Evolutionary conservation across 2,329 filamentous ascomycete species (phyloP).

Genomic region (Alternaria arbusti): DNA sequence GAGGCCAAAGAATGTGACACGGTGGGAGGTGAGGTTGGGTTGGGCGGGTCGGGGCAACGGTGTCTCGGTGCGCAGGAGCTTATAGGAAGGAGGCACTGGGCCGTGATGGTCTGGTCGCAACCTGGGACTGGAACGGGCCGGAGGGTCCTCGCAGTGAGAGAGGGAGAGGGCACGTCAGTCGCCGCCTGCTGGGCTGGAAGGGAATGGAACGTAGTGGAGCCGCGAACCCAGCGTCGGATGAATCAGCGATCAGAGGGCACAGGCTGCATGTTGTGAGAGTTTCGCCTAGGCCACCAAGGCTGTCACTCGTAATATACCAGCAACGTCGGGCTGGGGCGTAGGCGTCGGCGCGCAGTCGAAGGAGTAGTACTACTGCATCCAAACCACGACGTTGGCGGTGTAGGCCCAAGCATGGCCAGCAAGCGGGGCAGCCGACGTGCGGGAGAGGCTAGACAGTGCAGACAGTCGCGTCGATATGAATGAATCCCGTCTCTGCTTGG

Average conservation of each 20-base stretch:
- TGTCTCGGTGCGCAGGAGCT: conserved; percentile 25
- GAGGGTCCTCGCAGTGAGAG: conserved; percentile 5
- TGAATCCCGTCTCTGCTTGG: neutral
- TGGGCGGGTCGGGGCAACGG: conserved; percentile 20
- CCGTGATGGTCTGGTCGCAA: conserved; percentile 3
- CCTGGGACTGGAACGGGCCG: neutral
- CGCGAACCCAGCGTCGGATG: conserved; percentile 23
- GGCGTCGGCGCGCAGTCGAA: conserved; percentile 19
- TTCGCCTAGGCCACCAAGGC: conserved; percentile 15
- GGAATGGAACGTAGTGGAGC: conserved; percentile 37
- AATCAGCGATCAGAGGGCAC: conserved; percentile 28
- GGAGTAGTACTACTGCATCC: conserved; percentile 22
- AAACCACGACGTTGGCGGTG: conserved; percentile 21
- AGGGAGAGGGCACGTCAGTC: conserved; percentile 2
- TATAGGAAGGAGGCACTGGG: conserved; percentile 24
- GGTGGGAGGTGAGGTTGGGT: conserved; percentile 1
- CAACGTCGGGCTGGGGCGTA: conserved; percentile 28
- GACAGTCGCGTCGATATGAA: neutral
- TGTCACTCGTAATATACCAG: conserved; percentile 26
- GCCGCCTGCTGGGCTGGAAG: conserved; percentile 28
- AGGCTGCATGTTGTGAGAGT: conserved; percentile 23
- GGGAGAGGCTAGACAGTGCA: neutral
- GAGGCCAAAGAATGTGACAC: conserved; percentile 37
- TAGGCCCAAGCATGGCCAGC: conserved; percentile 18
- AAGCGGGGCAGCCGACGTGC: conserved; percentile 5